Percentiles rank a stretch among this genome's conserved stretches.
These are phyloP conservation scores for Populus nigra DNA, from an alignment of 345 rosid species.

Conservation along the genomic window DNA sequence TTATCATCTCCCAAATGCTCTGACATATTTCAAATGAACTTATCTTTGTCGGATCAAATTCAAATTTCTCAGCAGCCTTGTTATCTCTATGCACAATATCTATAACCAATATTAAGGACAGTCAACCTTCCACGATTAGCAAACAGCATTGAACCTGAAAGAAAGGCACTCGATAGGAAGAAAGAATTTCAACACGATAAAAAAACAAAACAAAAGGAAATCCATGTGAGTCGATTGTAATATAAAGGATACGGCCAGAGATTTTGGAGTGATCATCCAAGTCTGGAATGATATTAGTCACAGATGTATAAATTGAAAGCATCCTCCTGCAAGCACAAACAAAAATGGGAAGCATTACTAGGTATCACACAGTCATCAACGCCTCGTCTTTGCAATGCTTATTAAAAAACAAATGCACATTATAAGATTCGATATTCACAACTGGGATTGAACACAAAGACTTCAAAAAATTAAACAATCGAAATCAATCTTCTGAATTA, in stretches of 20 bases:
- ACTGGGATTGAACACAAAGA: not conserved
- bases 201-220: not conserved
- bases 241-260: conserved; percentile 77
- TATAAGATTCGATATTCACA: not conserved
- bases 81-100: conserved; percentile 70
- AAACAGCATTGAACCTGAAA: not conserved
- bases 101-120: conserved; percentile 48
- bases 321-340: conserved; percentile 58
- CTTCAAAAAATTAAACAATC: too few relatives aligned
- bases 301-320: conserved; percentile 86
- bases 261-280: conserved; percentile 55
- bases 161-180: not conserved
- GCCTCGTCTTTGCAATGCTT: too few relatives aligned
- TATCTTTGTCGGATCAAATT: conserved; percentile 41
- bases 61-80: conserved; percentile 55
- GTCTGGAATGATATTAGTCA: conserved; percentile 70
- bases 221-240: not conserved
- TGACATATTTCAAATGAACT: conserved; percentile 52
- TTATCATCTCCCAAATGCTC: conserved; percentile 69
- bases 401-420: not conserved
- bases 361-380: too few relatives aligned
- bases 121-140: not conserved
- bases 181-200: too few relatives aligned
- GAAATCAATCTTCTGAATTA: too few relatives aligned
- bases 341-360: not conserved